A percentile compares a stretch with the other conserved stretches of the same genome.
phyloP scores from a whole-genome alignment of 257 asterid genomes.

The Solanum clarkiae region DNA sequence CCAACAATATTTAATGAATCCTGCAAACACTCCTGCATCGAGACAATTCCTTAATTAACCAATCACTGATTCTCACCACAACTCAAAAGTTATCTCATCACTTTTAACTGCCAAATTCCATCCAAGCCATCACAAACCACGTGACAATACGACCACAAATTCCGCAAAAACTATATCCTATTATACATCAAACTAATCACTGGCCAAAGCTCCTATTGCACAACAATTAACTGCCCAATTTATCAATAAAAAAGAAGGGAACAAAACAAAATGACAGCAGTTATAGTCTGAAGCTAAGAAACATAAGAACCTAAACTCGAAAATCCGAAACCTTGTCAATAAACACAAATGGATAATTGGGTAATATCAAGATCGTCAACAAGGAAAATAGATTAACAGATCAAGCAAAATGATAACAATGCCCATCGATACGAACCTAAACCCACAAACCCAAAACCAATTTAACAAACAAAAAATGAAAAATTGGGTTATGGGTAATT shows the following conservation, averaged over 20 bases:
- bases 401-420: neutral
- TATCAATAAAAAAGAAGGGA: neutral
- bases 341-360: neutral
- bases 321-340: neutral
- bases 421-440: neutral
- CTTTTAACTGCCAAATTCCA: neutral
- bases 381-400: neutral
- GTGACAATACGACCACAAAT: neutral
- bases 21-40: neutral
- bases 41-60: neutral
- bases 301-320: neutral
- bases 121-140: neutral
- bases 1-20: neutral
- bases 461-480: neutral
- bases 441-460: neutral
- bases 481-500: neutral
- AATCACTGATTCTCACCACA: neutral
- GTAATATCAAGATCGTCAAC: neutral
- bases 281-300: neutral
- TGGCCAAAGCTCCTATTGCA: neutral
- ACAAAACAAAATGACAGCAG: neutral
- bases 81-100: neutral
- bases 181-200: neutral
- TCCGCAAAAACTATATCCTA: neutral
- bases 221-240: neutral